Base-by-base conservation (phyloP, 768 basidiomycete species). In the Trametes villosa region DNA sequence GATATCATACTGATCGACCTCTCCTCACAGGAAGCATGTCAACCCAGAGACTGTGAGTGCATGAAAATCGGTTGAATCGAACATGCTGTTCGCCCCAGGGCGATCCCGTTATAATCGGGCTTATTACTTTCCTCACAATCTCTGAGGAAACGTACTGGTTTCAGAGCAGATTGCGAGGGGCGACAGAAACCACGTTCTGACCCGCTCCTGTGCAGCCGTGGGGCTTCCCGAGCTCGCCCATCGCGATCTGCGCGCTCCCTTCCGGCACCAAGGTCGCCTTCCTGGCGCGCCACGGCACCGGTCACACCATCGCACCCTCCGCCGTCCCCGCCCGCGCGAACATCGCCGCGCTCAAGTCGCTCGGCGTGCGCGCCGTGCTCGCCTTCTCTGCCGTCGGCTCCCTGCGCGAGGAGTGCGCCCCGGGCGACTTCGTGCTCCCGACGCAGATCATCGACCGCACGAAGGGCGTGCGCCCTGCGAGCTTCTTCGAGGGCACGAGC, bases 301-400 rank as follows among this genome's bases (percentile, higher is more conserved):
- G 85, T 11, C 96, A 98, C 78, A 81, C 77, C 63, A 84, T 94
- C 74, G 71, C 82, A 17, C 96, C 96, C 2, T 90, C 94, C 7
- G 71, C 82, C 33, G 91, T 98, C 9, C 95, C 95, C 47, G 76
- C 81, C 0, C 87, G 92, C 52, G 96, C 96, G 64, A 99, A 98
- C 81, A 94, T 98, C 69, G 91, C 96, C 29, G 96, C 96, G 0
- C 83, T 98, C 70, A 98, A 98, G 76, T 88, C 86, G 41, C 81
- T 98, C 66, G 96, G 96, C 41, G 91, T 94, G 9, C 85, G 88
- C 64, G 92, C 87, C 49, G 85, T 98, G 71, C 79, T 98, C 65
- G 94, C 95, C 8, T 98, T 98, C 82, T 92, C 90, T 36, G 96
- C 96, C 18, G 96, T 98, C 45, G 96, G 96, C 27, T 95, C 92